Evolutionary conservation across 257 asterid species (phyloP), one percentile per base, ranked within the genome.

Genomic region (Forsythia viridissima): DNA sequence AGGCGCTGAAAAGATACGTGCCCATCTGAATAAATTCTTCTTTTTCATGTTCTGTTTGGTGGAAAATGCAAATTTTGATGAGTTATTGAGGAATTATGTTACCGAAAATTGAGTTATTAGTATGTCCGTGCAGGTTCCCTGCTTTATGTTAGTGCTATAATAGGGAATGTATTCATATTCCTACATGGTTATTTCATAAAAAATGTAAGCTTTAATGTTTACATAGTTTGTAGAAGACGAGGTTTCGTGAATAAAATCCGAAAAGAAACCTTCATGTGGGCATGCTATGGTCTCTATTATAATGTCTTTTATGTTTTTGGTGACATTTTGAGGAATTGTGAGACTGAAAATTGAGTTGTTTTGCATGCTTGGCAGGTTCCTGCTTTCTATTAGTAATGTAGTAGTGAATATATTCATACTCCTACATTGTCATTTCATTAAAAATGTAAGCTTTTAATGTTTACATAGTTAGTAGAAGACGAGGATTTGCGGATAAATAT

Each of bases 1-100:
- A 87, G 84, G 82, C 81, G 46, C 34, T 87, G 77, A 87, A 87
- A 73, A 87, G 91, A 72, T 87, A 87, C 4, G 85, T 85, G 3
- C 91, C 91, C n/a, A 83, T 87, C 77, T 86, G 59, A 80, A 15
- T 18, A 13, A 16, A 41, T 37, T 71, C 63, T 65, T 40, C 18
- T 38, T 75, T 70, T 48, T 61, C 34, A 44, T 57, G 34, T 24
- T 65, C 71, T 30, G 34, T 30, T 30, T 30, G 34, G 34, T 21
- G 61, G 24, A 79, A 76, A 51, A 34, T 80, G 68, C 86, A 80
- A 40, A 57, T 80, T 83, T 85, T 80, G 83, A 66, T 71, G 70
- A 67, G 38, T 85, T 10, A 39, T 39, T 76, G 9, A 77, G 84
- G 81, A 70, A 4, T 65, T 72, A 37, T 72, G 80, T 75, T 40